phyloP scores from a whole-genome alignment of 768 basidiomycete species.

The Russula earlei region DNA sequence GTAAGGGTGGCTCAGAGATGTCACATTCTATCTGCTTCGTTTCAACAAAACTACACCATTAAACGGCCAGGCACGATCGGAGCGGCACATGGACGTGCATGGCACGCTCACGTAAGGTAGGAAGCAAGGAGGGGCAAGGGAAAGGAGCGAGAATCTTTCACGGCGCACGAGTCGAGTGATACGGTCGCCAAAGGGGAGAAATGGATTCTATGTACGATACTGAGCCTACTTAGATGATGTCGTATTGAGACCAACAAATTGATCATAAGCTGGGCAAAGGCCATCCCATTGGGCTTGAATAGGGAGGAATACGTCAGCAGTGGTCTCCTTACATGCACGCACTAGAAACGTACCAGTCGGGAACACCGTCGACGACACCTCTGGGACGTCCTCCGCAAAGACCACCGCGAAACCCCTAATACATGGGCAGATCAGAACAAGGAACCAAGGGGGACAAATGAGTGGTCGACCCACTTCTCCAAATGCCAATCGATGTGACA shows the following conservation, averaged over 20 bases:
- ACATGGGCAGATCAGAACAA: too few relatives aligned
- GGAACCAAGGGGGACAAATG: too few relatives aligned
- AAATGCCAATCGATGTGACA: constrained; percentile 27
- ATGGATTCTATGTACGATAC: too few relatives aligned
- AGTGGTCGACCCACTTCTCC: too few relatives aligned
- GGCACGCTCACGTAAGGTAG: background rate
- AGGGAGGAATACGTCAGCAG: background rate
- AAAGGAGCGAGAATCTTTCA: background rate
- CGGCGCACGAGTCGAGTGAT: too few relatives aligned
- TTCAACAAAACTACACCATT: too few relatives aligned
- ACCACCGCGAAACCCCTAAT: constrained; percentile 7
- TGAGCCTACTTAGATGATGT: too few relatives aligned
- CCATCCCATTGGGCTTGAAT: constrained; percentile 1
- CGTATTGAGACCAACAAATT: too few relatives aligned
- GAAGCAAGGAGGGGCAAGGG: background rate
- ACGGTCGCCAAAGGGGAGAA: too few relatives aligned
- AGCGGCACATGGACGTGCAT: background rate
- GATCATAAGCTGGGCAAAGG: background rate
- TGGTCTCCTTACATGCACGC: background rate
- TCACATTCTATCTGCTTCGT: too few relatives aligned
- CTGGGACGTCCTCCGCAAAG: constrained; percentile 9
- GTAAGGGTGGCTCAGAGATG: too few relatives aligned
- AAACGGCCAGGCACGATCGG: background rate
- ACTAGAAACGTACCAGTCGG: background rate
- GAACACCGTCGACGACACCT: background rate